Percentiles rank a stretch among this genome's conserved stretches.
These are phyloP conservation scores for Leucaena leucocephala DNA, from an alignment of 306 rosid genomes.

Conservation along the genomic window DNA sequence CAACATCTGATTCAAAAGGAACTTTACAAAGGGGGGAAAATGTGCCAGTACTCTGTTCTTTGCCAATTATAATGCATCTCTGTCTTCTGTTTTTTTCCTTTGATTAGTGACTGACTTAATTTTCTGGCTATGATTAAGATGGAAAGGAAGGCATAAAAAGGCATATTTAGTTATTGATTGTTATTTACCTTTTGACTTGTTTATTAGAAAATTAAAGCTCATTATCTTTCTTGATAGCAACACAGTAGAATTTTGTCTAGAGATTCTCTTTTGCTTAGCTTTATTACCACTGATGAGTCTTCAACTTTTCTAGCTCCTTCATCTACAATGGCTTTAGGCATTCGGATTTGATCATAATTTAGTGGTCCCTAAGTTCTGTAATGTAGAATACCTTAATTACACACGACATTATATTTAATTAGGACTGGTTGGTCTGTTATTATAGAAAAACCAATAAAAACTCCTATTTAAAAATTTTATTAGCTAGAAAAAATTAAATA, in stretches of 20 bases:
- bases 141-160: conserved; percentile 23
- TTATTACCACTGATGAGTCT: conserved; percentile 23
- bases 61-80: conserved; percentile 28
- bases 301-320: conserved; percentile 35
- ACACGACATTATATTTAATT: background rate
- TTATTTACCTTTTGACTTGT: conserved; percentile 7
- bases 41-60: conserved; percentile 21
- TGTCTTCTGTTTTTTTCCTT: conserved; percentile 36
- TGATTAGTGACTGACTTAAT: conserved; percentile 21
- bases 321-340: conserved; percentile 23
- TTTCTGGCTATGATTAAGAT: conserved; percentile 25
- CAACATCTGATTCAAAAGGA: conserved; percentile 60
- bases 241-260: conserved; percentile 24
- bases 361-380: conserved; percentile 41
- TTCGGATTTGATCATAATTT: conserved; percentile 15
- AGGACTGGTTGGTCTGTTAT: conserved; percentile 1
- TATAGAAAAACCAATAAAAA: no score
- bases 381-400: background rate
- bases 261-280: conserved; percentile 9
- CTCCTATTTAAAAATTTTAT: no score
- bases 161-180: conserved; percentile 21
- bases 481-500: no score
- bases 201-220: conserved; percentile 13
- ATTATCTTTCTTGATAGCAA: conserved; percentile 26
- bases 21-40: background rate